A percentile compares a stretch with the other conserved stretches of the same genome.
These are phyloP conservation scores for Ophidiomyces ophidiicola DNA, from an alignment of 2,329 filamentous ascomycete species.

Conservation along the genomic window DNA sequence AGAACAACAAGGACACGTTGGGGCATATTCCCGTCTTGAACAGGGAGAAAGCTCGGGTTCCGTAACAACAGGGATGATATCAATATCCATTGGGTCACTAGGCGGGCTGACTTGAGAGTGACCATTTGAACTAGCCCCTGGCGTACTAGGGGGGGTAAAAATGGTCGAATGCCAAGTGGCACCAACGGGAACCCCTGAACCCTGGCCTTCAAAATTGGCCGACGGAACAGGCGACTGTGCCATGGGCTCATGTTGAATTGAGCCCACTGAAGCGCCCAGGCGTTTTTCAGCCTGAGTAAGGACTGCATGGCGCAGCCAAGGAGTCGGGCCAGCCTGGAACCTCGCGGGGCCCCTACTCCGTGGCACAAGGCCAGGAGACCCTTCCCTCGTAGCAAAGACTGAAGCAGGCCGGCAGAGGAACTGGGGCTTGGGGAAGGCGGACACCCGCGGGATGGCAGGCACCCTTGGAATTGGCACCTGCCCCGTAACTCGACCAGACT, in stretches of 20 bases:
- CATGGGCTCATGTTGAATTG: conserved; percentile 2
- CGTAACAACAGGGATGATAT: neutral
- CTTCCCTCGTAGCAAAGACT: neutral
- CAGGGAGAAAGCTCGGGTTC: conserved; percentile 10
- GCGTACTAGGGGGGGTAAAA: neutral
- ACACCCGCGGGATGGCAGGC: neutral
- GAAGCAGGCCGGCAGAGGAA: too few species aligned
- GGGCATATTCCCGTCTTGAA: neutral
- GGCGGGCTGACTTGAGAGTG: neutral
- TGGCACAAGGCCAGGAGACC: neutral
- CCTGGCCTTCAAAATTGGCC: neutral
- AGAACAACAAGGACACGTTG: conserved; percentile 12
- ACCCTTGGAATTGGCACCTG: neutral
- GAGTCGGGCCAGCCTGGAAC: neutral
- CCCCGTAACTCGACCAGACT: neutral
- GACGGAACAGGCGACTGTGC: neutral
- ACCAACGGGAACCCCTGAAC: neutral
- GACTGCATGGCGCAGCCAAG: neutral
- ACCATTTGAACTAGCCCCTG: neutral
- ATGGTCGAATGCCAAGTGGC: neutral
- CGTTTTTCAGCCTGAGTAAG: neutral
- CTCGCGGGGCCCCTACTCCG: too few species aligned
- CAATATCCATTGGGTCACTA: conserved; percentile 1
- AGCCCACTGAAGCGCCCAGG: neutral
- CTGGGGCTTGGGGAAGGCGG: too few species aligned